Conservation (phyloP, 306 rosid genomes). For the Clitoria ternatea region DNA sequence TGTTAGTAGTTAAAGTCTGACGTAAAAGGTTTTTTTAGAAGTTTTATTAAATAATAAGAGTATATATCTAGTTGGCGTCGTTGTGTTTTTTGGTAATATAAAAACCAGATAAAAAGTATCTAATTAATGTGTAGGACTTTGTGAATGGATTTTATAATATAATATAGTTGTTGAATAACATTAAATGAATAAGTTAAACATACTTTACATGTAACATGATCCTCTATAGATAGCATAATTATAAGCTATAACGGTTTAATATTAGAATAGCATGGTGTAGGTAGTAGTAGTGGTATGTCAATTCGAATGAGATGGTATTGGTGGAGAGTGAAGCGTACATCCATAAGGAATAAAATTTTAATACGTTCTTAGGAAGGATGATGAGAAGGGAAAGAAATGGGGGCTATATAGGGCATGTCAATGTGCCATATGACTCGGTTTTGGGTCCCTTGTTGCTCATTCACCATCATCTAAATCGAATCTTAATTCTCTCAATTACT, state of each 20-base stretch:
- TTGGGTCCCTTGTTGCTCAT: constrained; percentile 47
- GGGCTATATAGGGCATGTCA: constrained; percentile 27
- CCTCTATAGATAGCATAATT: neutral
- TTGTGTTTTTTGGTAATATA: no score
- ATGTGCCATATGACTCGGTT: constrained; percentile 29
- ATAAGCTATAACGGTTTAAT: neutral
- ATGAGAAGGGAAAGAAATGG: constrained; percentile 28
- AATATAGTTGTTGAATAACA: neutral
- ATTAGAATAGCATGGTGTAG: neutral
- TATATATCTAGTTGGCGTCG: no score
- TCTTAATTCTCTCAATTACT: constrained; percentile 34
- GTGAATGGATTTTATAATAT: neutral
- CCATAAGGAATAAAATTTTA: constrained; percentile 24
- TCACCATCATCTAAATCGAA: constrained; percentile 49
- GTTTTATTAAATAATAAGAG: no score
- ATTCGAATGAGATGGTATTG: constrained; percentile 20
- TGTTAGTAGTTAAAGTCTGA: no score
- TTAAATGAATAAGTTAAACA: neutral
- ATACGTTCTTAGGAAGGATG: constrained; percentile 33
- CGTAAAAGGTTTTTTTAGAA: no score
- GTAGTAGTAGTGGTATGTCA: constrained; percentile 17
- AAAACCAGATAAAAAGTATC: neutral
- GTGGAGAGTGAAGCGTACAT: constrained; percentile 35
- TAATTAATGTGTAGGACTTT: neutral
- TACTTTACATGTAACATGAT: neutral